Base-by-base conservation (phyloP, 495 filamentous ascomycete genomes). In the Xylaria scruposa region DNA sequence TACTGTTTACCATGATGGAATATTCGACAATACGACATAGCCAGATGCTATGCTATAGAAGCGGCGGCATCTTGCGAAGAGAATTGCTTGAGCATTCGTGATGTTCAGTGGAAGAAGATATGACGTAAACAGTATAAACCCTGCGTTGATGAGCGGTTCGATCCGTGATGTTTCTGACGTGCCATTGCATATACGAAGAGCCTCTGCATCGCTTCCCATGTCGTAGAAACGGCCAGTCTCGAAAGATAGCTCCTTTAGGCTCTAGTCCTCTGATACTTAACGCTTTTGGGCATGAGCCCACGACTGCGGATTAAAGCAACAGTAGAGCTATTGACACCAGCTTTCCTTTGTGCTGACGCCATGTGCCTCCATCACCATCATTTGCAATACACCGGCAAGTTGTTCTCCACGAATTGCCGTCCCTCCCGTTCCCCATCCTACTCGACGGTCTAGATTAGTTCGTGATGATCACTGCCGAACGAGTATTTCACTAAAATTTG, bases 101-200 rank as follows among this genome's bases (percentile, higher is more conserved):
- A 9, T 33, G 21, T 63, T 17, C 2, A 8, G 13, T 42, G 19
- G 59, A 10, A 26, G 58, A 6, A 44, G 58, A 6, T 44, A 67
- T 54, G 65, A 56, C 65, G 26, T 56, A 21, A 56, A 40, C 21
- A 36, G 47, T 26, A 54, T 56, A 26, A 40, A 24, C 36, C 9
- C 40, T 21, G 12, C 6, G 17, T 38, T n/a, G 3, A 54, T 42
- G 36, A 17, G 47, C 65, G 47, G 36, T 49, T 56, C 49, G 65
- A 26, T 33, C 21, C 21, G 49, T 67, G 49, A 29, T 67, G n/a
- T 67, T 40, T 24, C 21, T 40, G 49, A 44, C 33, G 49, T 67
- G 36, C 44, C 65, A 67, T 56, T 67, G 65, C 65, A 67, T 67
- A 67, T 67, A 67, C 65, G 65, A 67, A 56, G 49, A 67, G 65